Percentiles rank a stretch among this genome's conserved stretches.
These are phyloP conservation scores for Colletotrichum sp. DNA, from an alignment of 2,329 filamentous ascomycete genomes.

Conservation along the genomic window DNA sequence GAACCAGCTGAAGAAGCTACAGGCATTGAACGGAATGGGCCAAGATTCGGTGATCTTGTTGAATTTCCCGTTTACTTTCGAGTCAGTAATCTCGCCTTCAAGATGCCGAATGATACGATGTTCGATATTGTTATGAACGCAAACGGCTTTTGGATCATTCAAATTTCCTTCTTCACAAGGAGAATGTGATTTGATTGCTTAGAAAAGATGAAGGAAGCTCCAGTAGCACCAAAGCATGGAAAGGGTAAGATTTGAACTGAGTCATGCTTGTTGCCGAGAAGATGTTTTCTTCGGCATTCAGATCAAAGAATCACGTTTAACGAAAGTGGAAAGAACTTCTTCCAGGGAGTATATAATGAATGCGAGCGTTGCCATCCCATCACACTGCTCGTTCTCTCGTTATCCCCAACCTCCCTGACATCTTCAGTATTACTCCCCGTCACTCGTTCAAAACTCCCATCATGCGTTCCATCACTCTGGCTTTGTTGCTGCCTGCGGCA, in stretches of 20 bases:
- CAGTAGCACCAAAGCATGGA: neutral
- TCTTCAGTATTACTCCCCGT: neutral
- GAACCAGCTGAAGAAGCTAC: neutral
- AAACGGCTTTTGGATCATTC: neutral
- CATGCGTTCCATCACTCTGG: neutral
- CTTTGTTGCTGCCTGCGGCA: neutral
- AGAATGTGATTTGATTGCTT: neutral
- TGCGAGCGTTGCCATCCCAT: rapidly evolving
- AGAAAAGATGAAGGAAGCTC: neutral
- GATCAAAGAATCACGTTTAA: rapidly evolving
- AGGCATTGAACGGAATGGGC: neutral
- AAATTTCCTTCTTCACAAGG: neutral
- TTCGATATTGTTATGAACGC: neutral
- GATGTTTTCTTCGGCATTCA: neutral
- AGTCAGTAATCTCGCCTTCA: neutral
- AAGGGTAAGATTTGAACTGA: neutral
- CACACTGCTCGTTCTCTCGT: neutral
- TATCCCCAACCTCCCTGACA: neutral
- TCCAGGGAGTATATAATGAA: neutral
- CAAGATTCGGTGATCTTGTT: neutral
- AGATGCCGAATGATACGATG: neutral
- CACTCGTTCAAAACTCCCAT: neutral
- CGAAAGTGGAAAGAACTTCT: neutral
- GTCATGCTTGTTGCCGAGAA: neutral
- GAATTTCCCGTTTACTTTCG: neutral